Evolutionary conservation across 148 eudicot species (phyloP).

Genomic region (Bassia scoparia): DNA sequence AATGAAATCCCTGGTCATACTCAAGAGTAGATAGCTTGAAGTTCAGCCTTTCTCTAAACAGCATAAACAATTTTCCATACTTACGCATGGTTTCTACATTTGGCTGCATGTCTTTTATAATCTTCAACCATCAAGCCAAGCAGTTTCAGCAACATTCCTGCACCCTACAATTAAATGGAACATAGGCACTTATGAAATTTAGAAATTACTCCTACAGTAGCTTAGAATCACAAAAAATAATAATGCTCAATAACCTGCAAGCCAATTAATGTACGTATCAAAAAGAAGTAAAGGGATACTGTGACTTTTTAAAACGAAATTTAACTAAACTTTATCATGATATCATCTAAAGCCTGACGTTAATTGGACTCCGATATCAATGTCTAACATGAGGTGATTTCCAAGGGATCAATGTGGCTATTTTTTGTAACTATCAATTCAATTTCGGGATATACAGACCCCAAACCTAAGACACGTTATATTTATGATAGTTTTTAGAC

Average conservation of each 20-base stretch:
- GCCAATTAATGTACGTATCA: background rate
- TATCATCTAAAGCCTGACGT: constrained; percentile 3
- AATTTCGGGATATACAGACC: background rate
- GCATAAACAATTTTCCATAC: constrained; percentile 22
- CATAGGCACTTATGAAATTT: constrained; percentile 6
- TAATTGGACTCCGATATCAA: no score
- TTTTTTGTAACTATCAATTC: no score
- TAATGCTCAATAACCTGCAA: background rate
- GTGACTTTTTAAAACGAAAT: background rate
- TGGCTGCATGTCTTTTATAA: constrained; percentile 81
- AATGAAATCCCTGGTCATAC: background rate
- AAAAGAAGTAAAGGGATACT: background rate
- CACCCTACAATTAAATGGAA: constrained; percentile 48
- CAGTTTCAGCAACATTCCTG: constrained; percentile 96
- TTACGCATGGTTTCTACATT: constrained; percentile 92
- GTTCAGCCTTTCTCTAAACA: background rate
- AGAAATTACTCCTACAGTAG: background rate
- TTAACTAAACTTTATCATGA: background rate
- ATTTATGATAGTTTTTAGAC: background rate
- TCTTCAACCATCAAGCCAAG: constrained; percentile 98
- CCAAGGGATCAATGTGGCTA: no score
- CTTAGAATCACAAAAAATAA: constrained; percentile 8
- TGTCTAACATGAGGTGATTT: no score
- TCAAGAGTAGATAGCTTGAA: background rate
- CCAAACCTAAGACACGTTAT: background rate